Evolutionary conservation across 257 asterid species (phyloP), one percentile per base, ranked within the genome.

Genomic region (Nicotiana otophora): DNA sequence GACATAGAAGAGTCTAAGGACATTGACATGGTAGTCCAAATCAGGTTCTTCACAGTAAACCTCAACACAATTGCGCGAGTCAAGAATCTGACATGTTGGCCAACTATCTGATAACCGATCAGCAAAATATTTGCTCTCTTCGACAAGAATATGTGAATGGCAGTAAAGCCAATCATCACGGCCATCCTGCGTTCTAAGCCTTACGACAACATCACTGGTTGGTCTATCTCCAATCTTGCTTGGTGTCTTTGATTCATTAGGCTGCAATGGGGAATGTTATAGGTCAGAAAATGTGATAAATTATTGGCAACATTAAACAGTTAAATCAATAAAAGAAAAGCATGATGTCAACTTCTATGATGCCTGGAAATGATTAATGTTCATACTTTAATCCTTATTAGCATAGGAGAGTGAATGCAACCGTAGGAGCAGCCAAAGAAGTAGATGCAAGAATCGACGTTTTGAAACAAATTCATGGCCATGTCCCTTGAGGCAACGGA

Each of bases 61-160:
- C 86, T 95, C 97, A 19, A 95, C 98, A 76, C 98, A 95, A 89
- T 88, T 90, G 81, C 98, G 94, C 0, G 97, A 93, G 84, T 95
- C 97, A 4, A 95, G 97, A 81, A 93, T 91, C 88, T 93, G 97
- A 89, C 97, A 91, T 26, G 95, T 91, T 2, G 98, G 99, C 97
- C 97, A 92, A 60, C 67, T 75, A 69, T 92, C 97, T 28, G 99
- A 95, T 67, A 95, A 84, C 42, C 98, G 86, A 68, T 95, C 98
- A 34, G 97, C 90, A 76, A 92, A 91, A 83, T 93, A 93, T 86
- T 91, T 90, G 92, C 95, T 89, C 85, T 90, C 90, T 81, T 85
- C 82, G 3, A 86, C 69, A 39, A 94, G 89, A 81, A 92, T 81
- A 17, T 86, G 63, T 7, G 98, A 92, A 83, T 94, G 98, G 70